Percentiles rank a stretch among this genome's conserved stretches.
phyloP scores from a whole-genome alignment of 768 basidiomycete genomes.

The Phylloporus sp. region DNA sequence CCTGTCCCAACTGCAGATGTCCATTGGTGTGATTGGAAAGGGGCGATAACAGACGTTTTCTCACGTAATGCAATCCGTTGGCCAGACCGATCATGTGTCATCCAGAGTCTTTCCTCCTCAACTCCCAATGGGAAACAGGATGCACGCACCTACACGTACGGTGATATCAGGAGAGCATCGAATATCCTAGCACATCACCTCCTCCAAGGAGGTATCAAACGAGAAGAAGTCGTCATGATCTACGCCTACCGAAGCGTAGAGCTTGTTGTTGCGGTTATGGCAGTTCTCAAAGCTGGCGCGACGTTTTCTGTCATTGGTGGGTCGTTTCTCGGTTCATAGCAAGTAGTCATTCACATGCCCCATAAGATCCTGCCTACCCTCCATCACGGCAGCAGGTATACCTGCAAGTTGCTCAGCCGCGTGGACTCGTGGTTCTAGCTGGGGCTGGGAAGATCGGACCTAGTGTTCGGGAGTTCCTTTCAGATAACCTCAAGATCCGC shows the following conservation, averaged over 20 bases:
- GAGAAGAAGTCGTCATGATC: slow-evolving; percentile 97
- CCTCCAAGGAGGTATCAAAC: slow-evolving; percentile 76
- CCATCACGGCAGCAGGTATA: slow-evolving; percentile 90
- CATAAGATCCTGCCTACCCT: slow-evolving; percentile 91
- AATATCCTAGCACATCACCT: slow-evolving; percentile 91
- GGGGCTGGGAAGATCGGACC: slow-evolving; percentile 82
- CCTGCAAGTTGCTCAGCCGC: slow-evolving; percentile 87
- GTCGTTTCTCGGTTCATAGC: slow-evolving; percentile 22
- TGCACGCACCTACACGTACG: slow-evolving; percentile 67
- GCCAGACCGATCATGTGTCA: slow-evolving; percentile 84
- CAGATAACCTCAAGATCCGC: slow-evolving; percentile 74
- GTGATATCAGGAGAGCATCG: slow-evolving; percentile 74
- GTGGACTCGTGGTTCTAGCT: slow-evolving; percentile 85
- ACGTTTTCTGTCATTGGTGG: slow-evolving; percentile 96
- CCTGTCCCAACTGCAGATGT: slow-evolving; percentile 86
- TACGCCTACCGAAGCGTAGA: slow-evolving; percentile 96
- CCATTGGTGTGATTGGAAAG: slow-evolving; percentile 97
- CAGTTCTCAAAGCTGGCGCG: slow-evolving; percentile 90
- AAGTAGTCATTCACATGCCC: not conserved
- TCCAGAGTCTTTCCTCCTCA: slow-evolving; percentile 62
- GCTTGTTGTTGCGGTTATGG: slow-evolving; percentile 96
- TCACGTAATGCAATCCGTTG: slow-evolving; percentile 75
- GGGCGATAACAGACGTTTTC: slow-evolving; percentile 95
- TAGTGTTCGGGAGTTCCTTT: slow-evolving; percentile 79
- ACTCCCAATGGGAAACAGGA: slow-evolving; percentile 43